These are phyloP conservation scores for Pisolithus orientalis DNA, from an alignment of 768 basidiomycete species.

Conservation along the genomic window DNA sequence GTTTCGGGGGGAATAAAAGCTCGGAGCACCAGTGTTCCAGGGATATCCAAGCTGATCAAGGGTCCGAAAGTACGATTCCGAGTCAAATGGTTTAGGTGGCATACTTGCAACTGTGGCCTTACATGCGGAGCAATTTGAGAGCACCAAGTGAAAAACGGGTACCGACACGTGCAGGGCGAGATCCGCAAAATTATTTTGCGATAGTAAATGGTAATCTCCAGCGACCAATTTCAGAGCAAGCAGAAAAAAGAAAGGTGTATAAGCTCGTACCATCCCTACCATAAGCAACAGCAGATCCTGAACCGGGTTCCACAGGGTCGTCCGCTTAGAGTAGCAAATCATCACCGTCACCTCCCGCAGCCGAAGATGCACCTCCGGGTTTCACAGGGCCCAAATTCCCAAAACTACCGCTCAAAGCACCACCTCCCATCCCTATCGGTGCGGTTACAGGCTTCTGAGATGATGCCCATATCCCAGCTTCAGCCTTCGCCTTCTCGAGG, in stretches of 20 bases:
- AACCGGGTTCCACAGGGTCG: not conserved
- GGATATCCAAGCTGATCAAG: too few species aligned
- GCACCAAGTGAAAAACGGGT: too few species aligned
- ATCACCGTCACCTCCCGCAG: constrained; percentile 26
- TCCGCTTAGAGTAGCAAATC: constrained; percentile 36
- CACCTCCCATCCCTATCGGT: constrained; percentile 6
- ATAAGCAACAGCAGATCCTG: not conserved
- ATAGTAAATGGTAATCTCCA: not conserved
- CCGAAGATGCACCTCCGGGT: constrained; percentile 6
- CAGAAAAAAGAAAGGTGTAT: not conserved
- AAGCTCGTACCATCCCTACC: not conserved
- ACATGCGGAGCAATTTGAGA: too few species aligned
- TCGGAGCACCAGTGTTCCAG: too few species aligned
- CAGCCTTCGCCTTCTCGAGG: constrained; percentile 81
- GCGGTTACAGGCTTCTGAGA: constrained; percentile 19
- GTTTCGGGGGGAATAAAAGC: too few species aligned
- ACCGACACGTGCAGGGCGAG: too few species aligned
- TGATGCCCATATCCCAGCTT: constrained; percentile 69
- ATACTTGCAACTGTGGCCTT: too few species aligned
- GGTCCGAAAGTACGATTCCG: too few species aligned
- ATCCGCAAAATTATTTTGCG: not conserved
- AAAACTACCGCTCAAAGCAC: constrained; percentile 17
- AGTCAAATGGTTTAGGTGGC: too few species aligned
- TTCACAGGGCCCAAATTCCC: constrained; percentile 29
- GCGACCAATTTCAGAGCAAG: not conserved